Conservation (phyloP, 1,284 basidiomycete genomes). For the Amylostereum chailletii region DNA sequence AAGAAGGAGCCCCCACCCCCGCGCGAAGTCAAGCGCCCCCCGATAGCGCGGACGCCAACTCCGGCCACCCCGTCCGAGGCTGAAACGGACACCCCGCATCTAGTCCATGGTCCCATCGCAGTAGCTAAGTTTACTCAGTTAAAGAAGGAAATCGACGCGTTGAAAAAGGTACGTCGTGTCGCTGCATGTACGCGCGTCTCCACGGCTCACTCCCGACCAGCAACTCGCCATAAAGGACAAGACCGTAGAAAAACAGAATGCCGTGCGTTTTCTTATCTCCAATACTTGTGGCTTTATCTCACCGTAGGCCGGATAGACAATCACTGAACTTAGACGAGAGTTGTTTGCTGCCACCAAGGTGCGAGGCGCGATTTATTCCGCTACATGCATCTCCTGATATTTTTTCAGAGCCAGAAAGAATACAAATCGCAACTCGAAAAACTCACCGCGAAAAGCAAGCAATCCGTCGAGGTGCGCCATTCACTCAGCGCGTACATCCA, state of each 20-base stretch:
- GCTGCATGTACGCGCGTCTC: background rate
- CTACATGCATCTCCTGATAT: conserved; percentile 4
- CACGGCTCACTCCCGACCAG: conserved; percentile 25
- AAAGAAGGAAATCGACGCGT: conserved; percentile 30
- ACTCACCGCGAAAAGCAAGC: conserved; percentile 37
- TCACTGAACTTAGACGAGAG: conserved; percentile 40
- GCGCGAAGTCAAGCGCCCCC: too few relatives aligned
- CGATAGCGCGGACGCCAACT: too few relatives aligned
- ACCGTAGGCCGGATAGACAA: conserved; percentile 24
- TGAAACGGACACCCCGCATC: too few relatives aligned
- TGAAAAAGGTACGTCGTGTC: conserved; percentile 41
- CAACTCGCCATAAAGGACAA: conserved; percentile 41
- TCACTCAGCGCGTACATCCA: background rate
- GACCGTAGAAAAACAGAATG: conserved; percentile 51
- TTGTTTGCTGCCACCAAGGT: conserved; percentile 26
- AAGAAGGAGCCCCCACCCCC: too few relatives aligned
- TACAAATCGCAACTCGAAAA: conserved; percentile 36
- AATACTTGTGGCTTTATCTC: conserved; percentile 3
- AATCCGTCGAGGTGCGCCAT: conserved; percentile 43
- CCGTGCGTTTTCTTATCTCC: conserved; percentile 16
- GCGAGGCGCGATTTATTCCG: conserved; percentile 6
- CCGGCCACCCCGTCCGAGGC: too few relatives aligned
- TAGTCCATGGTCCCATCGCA: conserved; percentile 22
- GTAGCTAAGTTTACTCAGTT: conserved; percentile 31
- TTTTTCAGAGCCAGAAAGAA: conserved; percentile 38